Conservation (phyloP, 108 stramenopile species). For the Craspedostauros australis region DNA sequence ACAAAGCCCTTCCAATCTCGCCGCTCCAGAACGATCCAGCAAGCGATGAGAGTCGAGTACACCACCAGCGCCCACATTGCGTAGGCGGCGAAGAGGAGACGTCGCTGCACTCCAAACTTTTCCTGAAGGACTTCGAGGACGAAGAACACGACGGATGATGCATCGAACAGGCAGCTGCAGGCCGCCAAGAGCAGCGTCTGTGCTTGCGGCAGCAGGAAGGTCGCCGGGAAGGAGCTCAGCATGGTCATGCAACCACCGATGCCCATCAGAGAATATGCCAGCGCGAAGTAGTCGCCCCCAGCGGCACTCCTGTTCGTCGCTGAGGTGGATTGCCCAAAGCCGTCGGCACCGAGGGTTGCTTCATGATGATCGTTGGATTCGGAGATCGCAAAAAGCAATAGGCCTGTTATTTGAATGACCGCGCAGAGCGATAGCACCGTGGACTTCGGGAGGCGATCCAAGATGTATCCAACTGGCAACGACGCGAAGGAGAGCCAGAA, state of each 20-base stretch:
- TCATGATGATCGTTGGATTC: too few relatives aligned
- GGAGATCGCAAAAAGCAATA: constrained; percentile 5
- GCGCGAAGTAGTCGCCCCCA: constrained; percentile 4
- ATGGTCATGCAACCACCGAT: constrained; percentile 7
- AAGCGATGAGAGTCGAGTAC: background rate
- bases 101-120: background rate
- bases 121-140: background rate
- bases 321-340: too few relatives aligned
- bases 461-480: background rate
- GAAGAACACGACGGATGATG: constrained; percentile 7
- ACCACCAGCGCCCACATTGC: background rate
- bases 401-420: background rate
- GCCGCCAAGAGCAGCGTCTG: constrained; percentile 8
- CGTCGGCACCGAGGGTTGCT: too few relatives aligned
- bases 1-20: constrained; percentile 3
- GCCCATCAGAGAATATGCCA: constrained; percentile 8
- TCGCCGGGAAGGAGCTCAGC: constrained; percentile 9
- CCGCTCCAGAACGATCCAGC: constrained; percentile 6
- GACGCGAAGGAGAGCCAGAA: constrained; percentile 8
- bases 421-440: background rate
- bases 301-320: too few relatives aligned
- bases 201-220: constrained; percentile 4
- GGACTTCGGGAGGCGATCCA: constrained; percentile 8
- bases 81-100: background rate
- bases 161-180: constrained; percentile 12